Percentiles rank a stretch among this genome's conserved stretches.
Conservation (phyloP, 225 moss, liverwort and hornwort species). For the Marchantia paleacea region DNA sequence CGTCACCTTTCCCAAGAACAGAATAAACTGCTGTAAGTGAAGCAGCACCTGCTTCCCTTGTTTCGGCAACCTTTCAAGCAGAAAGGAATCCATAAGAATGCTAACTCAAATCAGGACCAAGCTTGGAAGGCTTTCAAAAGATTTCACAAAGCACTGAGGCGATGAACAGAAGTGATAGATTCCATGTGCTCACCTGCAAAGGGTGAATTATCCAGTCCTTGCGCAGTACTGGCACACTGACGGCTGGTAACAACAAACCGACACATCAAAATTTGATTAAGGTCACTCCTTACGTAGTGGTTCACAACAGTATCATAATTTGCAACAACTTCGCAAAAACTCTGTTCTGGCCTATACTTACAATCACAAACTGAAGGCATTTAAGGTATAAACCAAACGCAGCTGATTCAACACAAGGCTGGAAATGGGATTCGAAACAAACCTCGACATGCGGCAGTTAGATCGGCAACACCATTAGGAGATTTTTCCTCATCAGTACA, state of each 20-base stretch:
- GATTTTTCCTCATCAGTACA: slow-evolving; percentile 87
- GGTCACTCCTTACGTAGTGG: too few relatives aligned
- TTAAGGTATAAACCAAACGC: not conserved
- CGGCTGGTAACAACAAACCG: slow-evolving; percentile 47
- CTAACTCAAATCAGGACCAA: slow-evolving; percentile 1
- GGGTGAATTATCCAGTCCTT: slow-evolving; percentile 99
- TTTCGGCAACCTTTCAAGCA: slow-evolving; percentile 73
- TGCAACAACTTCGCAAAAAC: not conserved
- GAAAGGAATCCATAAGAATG: not conserved
- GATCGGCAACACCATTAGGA: slow-evolving; percentile 73
- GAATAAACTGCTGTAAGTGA: slow-evolving; percentile 78
- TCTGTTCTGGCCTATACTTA: not conserved
- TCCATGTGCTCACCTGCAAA: slow-evolving; percentile 56
- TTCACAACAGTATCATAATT: too few relatives aligned
- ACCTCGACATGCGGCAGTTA: slow-evolving; percentile 82
- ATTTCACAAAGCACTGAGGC: not conserved
- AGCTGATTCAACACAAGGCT: slow-evolving; percentile 11
- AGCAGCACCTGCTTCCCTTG: slow-evolving; percentile 85
- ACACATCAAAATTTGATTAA: not conserved
- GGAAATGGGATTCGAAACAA: not conserved
- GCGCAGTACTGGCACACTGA: slow-evolving; percentile 71
- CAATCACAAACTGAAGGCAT: not conserved
- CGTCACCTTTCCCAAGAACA: slow-evolving; percentile 95
- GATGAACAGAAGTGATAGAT: not conserved
- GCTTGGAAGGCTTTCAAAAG: not conserved